Conservation (phyloP, 371 early-diverging fungal genomes). For the Mortierella sp. region DNA sequence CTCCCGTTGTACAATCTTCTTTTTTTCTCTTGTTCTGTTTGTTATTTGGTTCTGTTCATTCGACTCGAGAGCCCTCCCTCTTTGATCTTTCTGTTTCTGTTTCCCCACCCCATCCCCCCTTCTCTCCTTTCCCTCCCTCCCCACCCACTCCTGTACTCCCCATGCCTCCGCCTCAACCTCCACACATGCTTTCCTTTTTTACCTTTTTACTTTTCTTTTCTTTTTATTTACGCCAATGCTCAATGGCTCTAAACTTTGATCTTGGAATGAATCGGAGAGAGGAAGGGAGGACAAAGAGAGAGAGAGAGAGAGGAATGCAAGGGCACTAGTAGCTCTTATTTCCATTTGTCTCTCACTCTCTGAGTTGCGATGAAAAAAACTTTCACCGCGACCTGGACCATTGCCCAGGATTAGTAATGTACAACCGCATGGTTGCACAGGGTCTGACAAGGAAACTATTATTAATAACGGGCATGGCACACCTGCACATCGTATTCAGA, state of each 20-base stretch:
- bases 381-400: not conserved
- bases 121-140: not conserved
- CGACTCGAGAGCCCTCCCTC: slow-evolving; percentile 3
- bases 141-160: not conserved
- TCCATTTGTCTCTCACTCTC: not conserved
- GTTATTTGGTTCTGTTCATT: not conserved
- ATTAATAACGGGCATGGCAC: not conserved
- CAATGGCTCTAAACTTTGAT: slow-evolving; percentile 3
- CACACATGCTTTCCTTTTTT: slow-evolving; percentile 9
- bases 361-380: not conserved
- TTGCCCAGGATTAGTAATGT: not conserved
- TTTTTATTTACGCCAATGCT: slow-evolving; percentile 6
- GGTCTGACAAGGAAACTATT: not conserved
- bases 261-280: not conserved
- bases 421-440: not conserved
- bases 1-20: not conserved
- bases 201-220: not conserved
- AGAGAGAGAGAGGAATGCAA: not conserved
- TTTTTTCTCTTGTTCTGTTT: not conserved
- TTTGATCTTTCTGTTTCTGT: not conserved
- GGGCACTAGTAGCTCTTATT: not conserved
- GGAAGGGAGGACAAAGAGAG: not conserved
- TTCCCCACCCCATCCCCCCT: not conserved
- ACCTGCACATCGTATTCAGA: not conserved
- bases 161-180: not conserved